A percentile compares a stretch with the other conserved stretches of the same genome.
Conservation (phyloP, 2,329 filamentous ascomycete species). For the Neofusicoccum sp. region DNA sequence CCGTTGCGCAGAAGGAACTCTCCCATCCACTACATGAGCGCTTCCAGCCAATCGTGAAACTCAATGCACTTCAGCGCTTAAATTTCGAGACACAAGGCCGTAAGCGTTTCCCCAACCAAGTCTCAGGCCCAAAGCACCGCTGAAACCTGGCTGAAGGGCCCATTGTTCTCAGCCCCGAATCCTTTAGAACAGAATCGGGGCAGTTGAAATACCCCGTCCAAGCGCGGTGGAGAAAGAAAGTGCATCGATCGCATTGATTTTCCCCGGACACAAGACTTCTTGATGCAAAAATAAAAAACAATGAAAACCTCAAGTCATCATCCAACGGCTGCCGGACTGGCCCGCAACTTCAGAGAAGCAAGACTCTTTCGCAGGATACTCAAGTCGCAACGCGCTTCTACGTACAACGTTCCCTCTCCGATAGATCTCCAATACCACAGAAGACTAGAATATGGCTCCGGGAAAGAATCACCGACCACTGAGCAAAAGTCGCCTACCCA, state of each 20-base stretch:
- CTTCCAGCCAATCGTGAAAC: slow-evolving; percentile 9
- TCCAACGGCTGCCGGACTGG: not conserved
- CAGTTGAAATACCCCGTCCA: slow-evolving; percentile 4
- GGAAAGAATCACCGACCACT: not conserved
- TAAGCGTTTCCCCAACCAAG: not conserved
- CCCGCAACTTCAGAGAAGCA: not conserved
- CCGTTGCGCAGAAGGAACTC: not conserved
- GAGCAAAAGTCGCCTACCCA: not conserved
- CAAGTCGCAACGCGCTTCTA: not conserved
- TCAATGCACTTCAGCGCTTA: not conserved
- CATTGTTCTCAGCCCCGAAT: not conserved
- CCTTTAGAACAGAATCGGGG: not conserved
- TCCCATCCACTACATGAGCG: not conserved
- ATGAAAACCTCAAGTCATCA: not conserved
- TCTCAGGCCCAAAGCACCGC: not conserved
- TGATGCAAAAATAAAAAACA: not conserved
- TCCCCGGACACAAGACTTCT: not conserved
- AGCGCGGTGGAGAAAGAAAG: not conserved
- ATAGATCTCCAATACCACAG: not conserved
- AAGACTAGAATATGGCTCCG: not conserved
- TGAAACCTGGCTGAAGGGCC: not conserved
- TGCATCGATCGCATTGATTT: not conserved
- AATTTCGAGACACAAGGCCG: not conserved
- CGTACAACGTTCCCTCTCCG: not conserved
- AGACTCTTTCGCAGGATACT: not conserved